Evolutionary conservation across 805 yeast species (phyloP), one percentile per base, ranked within the genome.

Genomic region (Kuraishia borneana): DNA sequence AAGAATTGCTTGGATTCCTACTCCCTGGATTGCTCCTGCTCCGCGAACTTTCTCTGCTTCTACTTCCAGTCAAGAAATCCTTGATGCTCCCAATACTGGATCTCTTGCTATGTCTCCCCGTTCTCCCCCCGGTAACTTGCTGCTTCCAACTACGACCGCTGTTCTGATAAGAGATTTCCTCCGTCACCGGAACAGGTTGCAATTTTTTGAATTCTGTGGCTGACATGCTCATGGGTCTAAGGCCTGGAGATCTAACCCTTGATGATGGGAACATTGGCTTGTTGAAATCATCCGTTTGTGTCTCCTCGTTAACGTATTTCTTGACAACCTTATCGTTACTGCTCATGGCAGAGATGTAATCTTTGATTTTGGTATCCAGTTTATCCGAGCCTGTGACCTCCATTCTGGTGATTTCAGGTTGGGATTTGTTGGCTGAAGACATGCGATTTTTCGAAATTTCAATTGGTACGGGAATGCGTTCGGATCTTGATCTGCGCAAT

Each of bases 151-250:
- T 28, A 3, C 26, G 46, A 13, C 57, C 58, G 28, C 52, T 50
- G 37, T 60, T 58, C 34, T 60, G 61, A 21, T 52, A 56, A 7
- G 59, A 50, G 12, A 58, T 38, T 30, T 55, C 55, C 4, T 53
- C 48, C 25, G 49, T 48, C 42, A 32, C 23, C 34, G 18, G 26
- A 6, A 23, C 32, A 8, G 23, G 8, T 13, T 34, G 26, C 29
- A 46, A 22, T 16, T 42, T 39, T 7, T 41, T 38, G 36, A 45
- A 42, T 6, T 41, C 49, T 7, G 48, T 37, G 3, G 51, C 50
- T 27, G 60, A 60, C 61, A 59, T 56, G 38, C 61, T 56, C 17
- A 50, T 44, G 6, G 65, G 65, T 39, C 64, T 48, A 32, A 18
- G 25, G 20, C 16, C 21, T 6, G 42, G 36, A 5, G 44, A 38